Evolutionary conservation across 768 basidiomycete genomes (phyloP), one percentile per base, ranked within the genome.

Genomic region (Tubosaeta sp.): DNA sequence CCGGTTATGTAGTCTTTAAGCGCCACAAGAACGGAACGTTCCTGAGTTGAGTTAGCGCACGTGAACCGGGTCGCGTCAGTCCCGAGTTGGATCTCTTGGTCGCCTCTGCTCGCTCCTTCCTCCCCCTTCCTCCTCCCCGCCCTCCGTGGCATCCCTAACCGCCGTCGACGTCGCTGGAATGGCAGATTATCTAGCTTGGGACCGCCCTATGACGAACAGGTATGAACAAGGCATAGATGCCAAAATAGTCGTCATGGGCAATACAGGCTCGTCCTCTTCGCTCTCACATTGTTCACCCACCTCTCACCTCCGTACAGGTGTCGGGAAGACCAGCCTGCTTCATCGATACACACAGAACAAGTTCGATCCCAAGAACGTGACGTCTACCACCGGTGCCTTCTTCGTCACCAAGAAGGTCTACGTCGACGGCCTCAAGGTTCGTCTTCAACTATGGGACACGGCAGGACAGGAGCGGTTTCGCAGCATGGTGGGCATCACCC

Each of bases 191-290:
- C 72, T 75, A 47, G 72, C 70, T 65, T 76, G 83, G 74, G 84
- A 86, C 70, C 84, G 83, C 45, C 87, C 86, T 70, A 71, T 77
- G 47, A 71, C 79, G 68, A 77, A 83, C 66, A 78, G 83, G 71
- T 88, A 84, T 69, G 88, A 91, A 65, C 84, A 85, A 59, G 88
- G 88, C 61, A 79, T 95, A 71, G 92, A 95, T 77, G 89, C 88
- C 69, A 95, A 95, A 82, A 90, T 95, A 69, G 92, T 95, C 67
- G 83, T 95, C 63, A 91, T 94, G 88, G 91, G 89, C 75, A 92
- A 88, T 71, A 77, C 75, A 61, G 81, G 81, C 79, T 50, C 53
- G 76, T 61, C 46, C 33, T 43, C 34, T 42, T 59, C 52, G 19
- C 43, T 33, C 46, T 51, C 60, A 26, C 59, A 52, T 26, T 53